Conservation (phyloP, 129 eudicot genomes). For the Escallonia herrerae region DNA sequence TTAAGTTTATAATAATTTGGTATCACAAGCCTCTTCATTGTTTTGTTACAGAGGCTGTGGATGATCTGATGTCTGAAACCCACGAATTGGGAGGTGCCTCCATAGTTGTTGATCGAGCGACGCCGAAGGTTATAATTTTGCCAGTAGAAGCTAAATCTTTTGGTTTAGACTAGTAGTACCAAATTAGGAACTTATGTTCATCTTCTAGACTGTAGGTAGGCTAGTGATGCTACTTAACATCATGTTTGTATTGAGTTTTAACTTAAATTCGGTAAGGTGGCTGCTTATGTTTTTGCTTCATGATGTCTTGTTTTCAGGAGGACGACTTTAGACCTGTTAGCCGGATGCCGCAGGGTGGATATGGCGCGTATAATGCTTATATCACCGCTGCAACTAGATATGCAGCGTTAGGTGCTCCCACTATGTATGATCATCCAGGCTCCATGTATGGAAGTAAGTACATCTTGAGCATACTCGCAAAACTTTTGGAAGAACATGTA, state of each 20-base stretch:
- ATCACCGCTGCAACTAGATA: conserved; percentile 88
- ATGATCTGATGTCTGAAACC: conserved; percentile 89
- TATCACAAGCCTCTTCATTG: too few species aligned
- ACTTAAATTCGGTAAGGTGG: too few species aligned
- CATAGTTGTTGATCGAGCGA: conserved; percentile 93
- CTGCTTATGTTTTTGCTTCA: too few species aligned
- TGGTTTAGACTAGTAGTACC: too few species aligned
- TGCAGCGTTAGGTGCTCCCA: conserved; percentile 94
- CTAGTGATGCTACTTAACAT: too few species aligned
- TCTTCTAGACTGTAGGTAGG: too few species aligned
- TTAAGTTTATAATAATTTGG: too few species aligned
- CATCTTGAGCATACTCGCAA: background rate
- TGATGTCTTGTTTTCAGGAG: conserved; percentile 36
- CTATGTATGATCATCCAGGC: conserved; percentile 78
- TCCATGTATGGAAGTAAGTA: conserved; percentile 80
- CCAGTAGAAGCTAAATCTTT: too few species aligned
- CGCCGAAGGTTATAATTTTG: conserved; percentile 56
- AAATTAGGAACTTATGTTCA: too few species aligned
- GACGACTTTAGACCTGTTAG: conserved; percentile 70
- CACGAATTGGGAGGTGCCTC: conserved; percentile 93
- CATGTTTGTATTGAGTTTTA: background rate
- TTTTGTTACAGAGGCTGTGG: conserved; percentile 67
- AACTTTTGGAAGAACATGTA: background rate
- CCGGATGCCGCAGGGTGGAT: conserved; percentile 68
- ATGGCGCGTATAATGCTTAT: conserved; percentile 95